Conservation (phyloP, 495 filamentous ascomycete genomes). For the Trichocladium uniseriatum region DNA sequence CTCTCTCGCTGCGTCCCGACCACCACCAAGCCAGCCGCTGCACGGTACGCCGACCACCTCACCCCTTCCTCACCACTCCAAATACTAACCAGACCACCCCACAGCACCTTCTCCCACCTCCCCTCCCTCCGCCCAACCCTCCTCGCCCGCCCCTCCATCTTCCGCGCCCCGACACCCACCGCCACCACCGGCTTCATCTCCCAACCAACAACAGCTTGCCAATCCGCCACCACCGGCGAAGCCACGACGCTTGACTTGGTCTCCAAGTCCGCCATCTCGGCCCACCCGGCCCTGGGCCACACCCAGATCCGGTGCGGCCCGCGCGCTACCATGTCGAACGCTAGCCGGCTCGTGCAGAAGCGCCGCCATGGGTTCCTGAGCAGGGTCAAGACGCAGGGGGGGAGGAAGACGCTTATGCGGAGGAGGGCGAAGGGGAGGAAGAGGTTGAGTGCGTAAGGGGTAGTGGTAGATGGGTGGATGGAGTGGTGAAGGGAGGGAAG, state of each 20-base stretch:
- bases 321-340: slow-evolving; percentile 33
- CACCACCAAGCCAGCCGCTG: not conserved
- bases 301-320: slow-evolving; percentile 39
- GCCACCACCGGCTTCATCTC: not conserved
- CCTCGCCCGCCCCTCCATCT: slow-evolving; percentile 12
- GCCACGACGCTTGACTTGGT: slow-evolving; percentile 27
- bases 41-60: slow-evolving; percentile 9
- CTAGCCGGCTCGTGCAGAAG: slow-evolving; percentile 41
- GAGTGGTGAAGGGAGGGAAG: not conserved
- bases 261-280: slow-evolving; percentile 26
- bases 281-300: slow-evolving; percentile 31
- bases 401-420: slow-evolving; percentile 31
- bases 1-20: not conserved
- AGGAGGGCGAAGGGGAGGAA: slow-evolving; percentile 33
- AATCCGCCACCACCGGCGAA: not conserved
- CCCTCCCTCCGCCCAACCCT: slow-evolving; percentile 33
- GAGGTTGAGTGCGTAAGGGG: slow-evolving; percentile 16
- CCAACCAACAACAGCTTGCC: too few relatives aligned
- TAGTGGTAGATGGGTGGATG: not conserved
- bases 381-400: slow-evolving; percentile 28
- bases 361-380: slow-evolving; percentile 40
- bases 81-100: not conserved
- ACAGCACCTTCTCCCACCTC: slow-evolving; percentile 34
- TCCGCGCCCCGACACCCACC: slow-evolving; percentile 20
- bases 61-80: not conserved